Conservation (phyloP, 805 yeast species). For the Naumovozyma castellii region DNA sequence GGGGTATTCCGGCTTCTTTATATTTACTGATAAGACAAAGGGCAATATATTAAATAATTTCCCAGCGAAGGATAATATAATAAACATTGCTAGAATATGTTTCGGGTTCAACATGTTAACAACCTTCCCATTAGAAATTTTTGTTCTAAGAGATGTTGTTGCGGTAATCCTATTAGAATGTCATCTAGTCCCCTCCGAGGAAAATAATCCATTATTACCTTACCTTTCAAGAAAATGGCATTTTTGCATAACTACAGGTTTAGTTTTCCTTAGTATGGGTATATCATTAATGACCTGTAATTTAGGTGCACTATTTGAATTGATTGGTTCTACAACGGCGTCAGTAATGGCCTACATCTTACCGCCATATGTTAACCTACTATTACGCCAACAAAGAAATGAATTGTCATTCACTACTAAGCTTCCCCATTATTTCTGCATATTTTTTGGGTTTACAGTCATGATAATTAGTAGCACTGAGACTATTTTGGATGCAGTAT, state of each 20-base stretch:
- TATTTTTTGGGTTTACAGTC: slow-evolving; percentile 62
- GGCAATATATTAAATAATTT: slow-evolving; percentile 88
- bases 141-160: slow-evolving; percentile 83
- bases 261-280: slow-evolving; percentile 62
- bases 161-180: slow-evolving; percentile 35
- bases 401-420: slow-evolving; percentile 31
- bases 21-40: slow-evolving; percentile 67
- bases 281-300: slow-evolving; percentile 77
- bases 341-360: slow-evolving; percentile 85
- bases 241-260: slow-evolving; percentile 43
- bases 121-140: slow-evolving; percentile 82
- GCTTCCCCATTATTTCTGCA: slow-evolving; percentile 50
- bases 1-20: slow-evolving; percentile 70
- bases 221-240: not conserved
- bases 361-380: slow-evolving; percentile 77
- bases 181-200: slow-evolving; percentile 31
- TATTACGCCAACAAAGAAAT: slow-evolving; percentile 44
- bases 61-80: slow-evolving; percentile 60
- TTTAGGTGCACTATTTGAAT: slow-evolving; percentile 78
- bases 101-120: slow-evolving; percentile 90
- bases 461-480: slow-evolving; percentile 76
- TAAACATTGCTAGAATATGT: slow-evolving; percentile 81
- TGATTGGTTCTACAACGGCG: slow-evolving; percentile 90
- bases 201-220: not conserved
- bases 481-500: slow-evolving; percentile 44